phyloP scores from a whole-genome alignment of 2,329 filamentous ascomycete genomes.

The Dactylellina drechsleri region DNA sequence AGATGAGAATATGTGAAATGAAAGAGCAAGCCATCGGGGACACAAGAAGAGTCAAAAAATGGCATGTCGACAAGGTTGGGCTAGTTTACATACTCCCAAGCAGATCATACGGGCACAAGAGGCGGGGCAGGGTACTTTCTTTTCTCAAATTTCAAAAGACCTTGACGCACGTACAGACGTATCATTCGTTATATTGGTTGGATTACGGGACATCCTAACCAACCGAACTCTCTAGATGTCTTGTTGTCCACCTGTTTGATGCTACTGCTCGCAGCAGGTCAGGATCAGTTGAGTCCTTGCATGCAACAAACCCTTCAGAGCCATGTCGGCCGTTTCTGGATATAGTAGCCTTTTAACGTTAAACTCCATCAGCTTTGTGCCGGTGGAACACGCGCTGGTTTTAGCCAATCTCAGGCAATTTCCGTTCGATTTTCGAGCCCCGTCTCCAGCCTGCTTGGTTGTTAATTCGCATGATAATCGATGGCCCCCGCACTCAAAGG shows the following conservation, averaged over 20 bases:
- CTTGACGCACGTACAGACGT: constrained; percentile 6
- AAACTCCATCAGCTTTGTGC: constrained; percentile 6
- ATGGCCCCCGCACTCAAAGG: constrained; percentile 12
- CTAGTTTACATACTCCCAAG: constrained; percentile 23
- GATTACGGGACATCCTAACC: constrained; percentile 1
- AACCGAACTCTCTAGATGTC: too few species aligned
- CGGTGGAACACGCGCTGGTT: constrained; percentile 36
- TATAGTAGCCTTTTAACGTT: constrained; percentile 43
- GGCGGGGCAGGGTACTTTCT: constrained; percentile 15
- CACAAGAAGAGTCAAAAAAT: neutral
- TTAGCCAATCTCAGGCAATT: constrained; percentile 52
- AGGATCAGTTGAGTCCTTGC: constrained; percentile 48
- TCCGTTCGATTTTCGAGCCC: constrained; percentile 33
- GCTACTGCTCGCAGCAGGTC: constrained; percentile 34
- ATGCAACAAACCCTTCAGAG: constrained; percentile 46
- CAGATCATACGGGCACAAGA: constrained; percentile 37
- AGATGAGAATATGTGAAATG: neutral
- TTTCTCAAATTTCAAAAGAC: too few species aligned
- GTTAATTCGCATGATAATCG: constrained; percentile 34
- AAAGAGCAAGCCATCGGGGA: constrained; percentile 7
- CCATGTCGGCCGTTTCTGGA: constrained; percentile 41
- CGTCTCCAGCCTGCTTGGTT: constrained; percentile 21
- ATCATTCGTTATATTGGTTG: neutral
- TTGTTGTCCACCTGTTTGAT: constrained; percentile 3
- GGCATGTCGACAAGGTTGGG: constrained; percentile 37